Base-by-base conservation (phyloP, 495 filamentous ascomycete species). In the Elaphomyces granulatus region DNA sequence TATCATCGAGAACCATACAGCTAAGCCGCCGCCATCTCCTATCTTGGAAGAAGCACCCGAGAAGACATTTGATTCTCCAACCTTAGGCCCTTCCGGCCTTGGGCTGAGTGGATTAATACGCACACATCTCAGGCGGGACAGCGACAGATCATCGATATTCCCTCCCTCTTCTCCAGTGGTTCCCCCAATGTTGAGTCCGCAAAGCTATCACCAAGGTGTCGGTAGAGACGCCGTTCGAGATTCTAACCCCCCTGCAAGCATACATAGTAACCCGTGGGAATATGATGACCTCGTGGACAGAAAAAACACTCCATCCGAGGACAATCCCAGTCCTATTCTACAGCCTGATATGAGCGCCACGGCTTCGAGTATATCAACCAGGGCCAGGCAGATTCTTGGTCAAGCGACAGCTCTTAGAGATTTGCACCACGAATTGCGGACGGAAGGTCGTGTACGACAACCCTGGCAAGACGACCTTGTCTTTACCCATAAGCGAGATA, bases 51-150 rank as follows among this genome's bases (percentile, higher is more conserved):
- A 40, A 32, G 39, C 45, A 23, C 59, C 62, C n/a, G 59, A 66
- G 33, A 61, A 61, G 44, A 56, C 41, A 6, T n/a, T 53, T 12
- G 84, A 95, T 51, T 94, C 87, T 0, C 87, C 88, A 1, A 93
- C 84, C 8, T 59, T 94, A 2, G 80, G 80, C 8, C 75, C 83
- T 7, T 37, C 54, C 12, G 67, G 67, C 0, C 59, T 75, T 37
- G 83, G 81, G 9, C 66, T 95, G 15, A 86, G 77, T 51, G 81
- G 82, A 15, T 70, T 95, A 56, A 78, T 95, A 28, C 79, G 80
- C 20, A 77, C 86, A 41, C 92, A 96, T 59, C 68, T 99, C 10
- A 80, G 90, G 16, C 74, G 74, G 10, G 75, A 81, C 38, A 96
- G 90, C 59, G 79, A 79, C 40, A 65, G 70, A 31, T 94, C 87